Conservation (phyloP, 495 filamentous ascomycete genomes). For the Podospora australis region DNA sequence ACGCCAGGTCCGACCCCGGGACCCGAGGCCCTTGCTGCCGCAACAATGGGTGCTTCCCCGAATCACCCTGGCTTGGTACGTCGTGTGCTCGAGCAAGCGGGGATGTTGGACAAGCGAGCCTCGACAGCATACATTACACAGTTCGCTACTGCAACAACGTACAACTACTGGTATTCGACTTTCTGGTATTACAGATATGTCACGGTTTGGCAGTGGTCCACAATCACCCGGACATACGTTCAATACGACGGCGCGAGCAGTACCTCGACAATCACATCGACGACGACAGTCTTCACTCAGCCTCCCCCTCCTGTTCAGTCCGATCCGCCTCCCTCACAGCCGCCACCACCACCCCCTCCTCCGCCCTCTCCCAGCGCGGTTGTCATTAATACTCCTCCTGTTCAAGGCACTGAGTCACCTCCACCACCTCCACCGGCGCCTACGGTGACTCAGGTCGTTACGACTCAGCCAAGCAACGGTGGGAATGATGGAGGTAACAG, state of each 20-base stretch:
- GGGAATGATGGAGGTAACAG: no score
- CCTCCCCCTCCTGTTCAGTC: not conserved
- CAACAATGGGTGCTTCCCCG: not conserved
- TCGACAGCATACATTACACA: not conserved
- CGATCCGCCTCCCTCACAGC: not conserved
- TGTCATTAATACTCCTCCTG: no score
- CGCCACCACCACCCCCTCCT: not conserved
- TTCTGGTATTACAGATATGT: not conserved
- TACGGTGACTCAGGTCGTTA: no score
- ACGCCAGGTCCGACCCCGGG: not conserved
- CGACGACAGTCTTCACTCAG: not conserved
- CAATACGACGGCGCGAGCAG: not conserved
- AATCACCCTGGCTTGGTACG: not conserved
- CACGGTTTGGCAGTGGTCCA: not conserved
- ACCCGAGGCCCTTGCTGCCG: not conserved
- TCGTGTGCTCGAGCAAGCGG: not conserved
- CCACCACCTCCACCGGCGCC: no score
- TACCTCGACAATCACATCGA: not conserved
- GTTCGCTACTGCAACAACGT: not conserved
- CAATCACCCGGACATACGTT: not conserved
- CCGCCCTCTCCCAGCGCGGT: not conserved
- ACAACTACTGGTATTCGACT: not conserved
- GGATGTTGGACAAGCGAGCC: not conserved
- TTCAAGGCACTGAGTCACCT: no score
- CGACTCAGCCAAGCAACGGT: no score